Evolutionary conservation across 2,329 filamentous ascomycete species (phyloP), one percentile per base, ranked within the genome.

Genomic region (Ascochyta clinopodiicola): DNA sequence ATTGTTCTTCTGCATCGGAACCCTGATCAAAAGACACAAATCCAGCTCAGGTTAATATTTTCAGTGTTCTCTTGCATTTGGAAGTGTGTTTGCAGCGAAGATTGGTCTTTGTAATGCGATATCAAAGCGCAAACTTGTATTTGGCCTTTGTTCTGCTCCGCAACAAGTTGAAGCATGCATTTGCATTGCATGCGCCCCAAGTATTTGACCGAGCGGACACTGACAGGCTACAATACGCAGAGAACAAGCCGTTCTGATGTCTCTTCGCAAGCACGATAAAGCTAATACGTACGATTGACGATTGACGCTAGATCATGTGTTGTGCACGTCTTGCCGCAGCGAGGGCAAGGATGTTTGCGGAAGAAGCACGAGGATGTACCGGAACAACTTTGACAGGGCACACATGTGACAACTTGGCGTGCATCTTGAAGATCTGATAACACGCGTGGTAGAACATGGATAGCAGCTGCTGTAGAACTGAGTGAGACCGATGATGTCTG

Each of bases 351-450:
- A 44, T 32, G 47, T 51, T 51, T 56, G 46, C 52, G 52, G 52
- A 47, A 44, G 36, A 17, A 37, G 52, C 52, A 56, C 52, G 52
- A 56, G 47, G 46, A 56, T 51, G 42, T 19, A 27, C 46, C 52
- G 52, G 52, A 56, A 56, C 42, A 13, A 13, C 8, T 22, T 46
- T 32, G 32, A 29, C 36, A 40, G 37, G 29, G 25, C 32, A 39
- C 37, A 56, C 46, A 51, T 51, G 47, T 51, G 52, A 51, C 52
- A 46, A 40, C 46, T 56, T 46, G 52, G 52, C 52, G 24, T 31
- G 35, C 35, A 50, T 49, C 42, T 56, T 56, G 13, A 21, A 50
- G 45, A 45, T 56, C 45, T 49, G 40, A 42, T 49, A 50, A 50
- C 46, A 21, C 19, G 29, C 34, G 31, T 31, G 21, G n/a, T 6